Evolutionary conservation across 495 filamentous ascomycete genomes (phyloP).

Genomic region (Pyronema omphalodes): DNA sequence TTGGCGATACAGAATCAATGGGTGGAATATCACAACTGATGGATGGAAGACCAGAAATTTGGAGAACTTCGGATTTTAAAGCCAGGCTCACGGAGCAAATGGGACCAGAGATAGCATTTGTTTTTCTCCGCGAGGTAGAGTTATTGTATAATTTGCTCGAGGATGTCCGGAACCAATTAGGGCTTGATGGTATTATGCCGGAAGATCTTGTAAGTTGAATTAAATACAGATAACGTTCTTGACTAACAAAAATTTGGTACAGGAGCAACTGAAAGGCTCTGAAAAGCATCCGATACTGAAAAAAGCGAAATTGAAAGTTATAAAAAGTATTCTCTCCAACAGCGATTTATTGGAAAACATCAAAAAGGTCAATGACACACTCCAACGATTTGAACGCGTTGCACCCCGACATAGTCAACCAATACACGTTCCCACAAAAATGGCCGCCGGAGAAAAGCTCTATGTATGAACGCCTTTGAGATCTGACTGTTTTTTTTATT

Average conservation of each 20-base stretch:
- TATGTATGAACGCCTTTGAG: slow-evolving; percentile 14
- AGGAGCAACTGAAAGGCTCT: too few relatives aligned
- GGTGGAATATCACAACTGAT: too few relatives aligned
- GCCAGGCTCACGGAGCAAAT: slow-evolving; percentile 15
- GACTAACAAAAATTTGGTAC: too few relatives aligned
- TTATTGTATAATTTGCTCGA: slow-evolving; percentile 7
- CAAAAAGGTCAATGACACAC: slow-evolving; percentile 7
- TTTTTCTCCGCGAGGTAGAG: slow-evolving; percentile 12
- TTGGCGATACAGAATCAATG: too few relatives aligned
- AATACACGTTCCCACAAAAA: too few relatives aligned
- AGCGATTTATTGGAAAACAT: slow-evolving; percentile 6
- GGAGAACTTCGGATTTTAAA: slow-evolving; percentile 15
- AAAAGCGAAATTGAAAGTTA: too few relatives aligned
- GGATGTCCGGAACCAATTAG: slow-evolving; percentile 14
- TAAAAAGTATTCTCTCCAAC: slow-evolving; percentile 12
- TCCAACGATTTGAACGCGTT: slow-evolving; percentile 2
- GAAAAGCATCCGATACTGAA: too few relatives aligned
- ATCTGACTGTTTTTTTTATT: too few relatives aligned
- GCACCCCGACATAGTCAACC: not conserved
- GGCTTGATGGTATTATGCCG: slow-evolving; percentile 6
- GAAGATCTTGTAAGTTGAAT: slow-evolving; percentile 10
- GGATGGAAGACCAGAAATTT: slow-evolving; percentile 12
- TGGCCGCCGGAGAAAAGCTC: slow-evolving; percentile 2
- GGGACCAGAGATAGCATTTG: not conserved
- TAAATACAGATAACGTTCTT: slow-evolving; percentile 15